Evolutionary conservation across 2,329 filamentous ascomycete species (phyloP).

Genomic region (Scedosporium dehoogii): DNA sequence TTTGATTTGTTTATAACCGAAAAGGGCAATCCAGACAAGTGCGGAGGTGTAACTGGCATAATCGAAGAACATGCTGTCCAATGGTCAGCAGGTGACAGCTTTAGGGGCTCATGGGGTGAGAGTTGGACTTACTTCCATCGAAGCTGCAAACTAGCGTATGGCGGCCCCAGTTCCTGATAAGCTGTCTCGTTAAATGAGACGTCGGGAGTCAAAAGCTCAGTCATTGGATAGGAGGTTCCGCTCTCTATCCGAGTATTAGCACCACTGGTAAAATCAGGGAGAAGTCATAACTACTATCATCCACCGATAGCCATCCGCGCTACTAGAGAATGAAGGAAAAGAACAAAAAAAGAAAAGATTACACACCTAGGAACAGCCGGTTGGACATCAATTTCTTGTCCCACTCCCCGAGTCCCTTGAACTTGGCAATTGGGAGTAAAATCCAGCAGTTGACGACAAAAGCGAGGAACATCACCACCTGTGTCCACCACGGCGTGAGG

Average conservation of each 20-base stretch:
- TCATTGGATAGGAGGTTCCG: conserved; percentile 31
- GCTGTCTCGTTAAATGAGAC: conserved; percentile 36
- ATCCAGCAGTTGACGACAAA: conserved; percentile 47
- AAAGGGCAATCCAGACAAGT: conserved; percentile 47
- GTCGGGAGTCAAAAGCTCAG: conserved; percentile 21
- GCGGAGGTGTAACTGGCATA: conserved; percentile 50
- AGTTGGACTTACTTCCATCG: conserved; percentile 31
- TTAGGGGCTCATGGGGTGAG: not conserved
- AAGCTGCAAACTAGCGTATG: conserved; percentile 48
- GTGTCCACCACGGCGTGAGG: conserved; percentile 49
- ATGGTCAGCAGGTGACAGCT: conserved; percentile 4
- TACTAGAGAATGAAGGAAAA: not conserved
- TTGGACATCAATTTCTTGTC: conserved; percentile 43
- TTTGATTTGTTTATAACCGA: conserved; percentile 39
- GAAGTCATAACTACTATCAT: not conserved
- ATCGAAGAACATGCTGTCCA: conserved; percentile 42
- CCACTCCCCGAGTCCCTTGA: conserved; percentile 41
- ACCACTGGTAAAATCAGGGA: not conserved
- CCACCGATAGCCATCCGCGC: not conserved
- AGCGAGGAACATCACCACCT: conserved; percentile 43
- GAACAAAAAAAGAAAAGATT: not conserved
- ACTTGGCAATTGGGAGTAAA: conserved; percentile 48
- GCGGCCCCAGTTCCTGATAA: conserved; percentile 37
- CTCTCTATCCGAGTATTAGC: not conserved
- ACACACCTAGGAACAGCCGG: not conserved